Conservation (phyloP, 2,329 filamentous ascomycete genomes). For the Alternaria consortialis region DNA sequence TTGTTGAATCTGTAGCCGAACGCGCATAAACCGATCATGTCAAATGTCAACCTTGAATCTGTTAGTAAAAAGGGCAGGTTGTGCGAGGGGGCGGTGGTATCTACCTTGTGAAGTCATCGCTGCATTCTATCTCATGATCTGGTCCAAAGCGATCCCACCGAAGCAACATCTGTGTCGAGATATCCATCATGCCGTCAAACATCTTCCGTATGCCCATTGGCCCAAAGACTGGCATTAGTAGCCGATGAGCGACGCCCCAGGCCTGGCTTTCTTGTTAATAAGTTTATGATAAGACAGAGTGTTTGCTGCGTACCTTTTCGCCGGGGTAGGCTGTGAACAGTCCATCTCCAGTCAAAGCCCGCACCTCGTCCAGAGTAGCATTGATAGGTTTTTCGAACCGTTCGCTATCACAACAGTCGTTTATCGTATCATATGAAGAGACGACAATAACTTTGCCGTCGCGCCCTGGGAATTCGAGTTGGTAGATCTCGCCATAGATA, state of each 20-base stretch:
- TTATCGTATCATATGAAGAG: constrained; percentile 16
- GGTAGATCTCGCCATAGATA: constrained; percentile 18
- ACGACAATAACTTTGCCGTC: constrained; percentile 11
- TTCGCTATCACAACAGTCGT: constrained; percentile 12
- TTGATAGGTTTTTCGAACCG: constrained; percentile 15
- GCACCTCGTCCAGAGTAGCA: constrained; percentile 13
- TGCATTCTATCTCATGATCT: constrained; percentile 13
- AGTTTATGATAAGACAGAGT: neutral
- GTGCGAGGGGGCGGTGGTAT: neutral
- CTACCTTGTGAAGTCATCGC: constrained; percentile 14
- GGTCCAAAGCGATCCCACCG: constrained; percentile 15
- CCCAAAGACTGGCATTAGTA: constrained; percentile 16
- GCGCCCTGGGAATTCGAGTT: constrained; percentile 9
- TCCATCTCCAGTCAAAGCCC: constrained; percentile 11
- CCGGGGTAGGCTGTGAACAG: constrained; percentile 16
- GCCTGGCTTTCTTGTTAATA: neutral
- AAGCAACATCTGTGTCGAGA: constrained; percentile 14
- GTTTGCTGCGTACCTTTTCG: constrained; percentile 1
- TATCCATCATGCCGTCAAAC: constrained; percentile 18
- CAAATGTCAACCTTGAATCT: constrained; percentile 7
- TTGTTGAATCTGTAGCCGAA: constrained; percentile 21
- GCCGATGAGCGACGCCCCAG: constrained; percentile 11
- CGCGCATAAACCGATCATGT: constrained; percentile 15
- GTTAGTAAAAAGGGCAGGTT: neutral
- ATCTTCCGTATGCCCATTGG: constrained; percentile 15